phyloP scores from a whole-genome alignment of 2,329 filamentous ascomycete genomes.

The Pyricularia sp. region DNA sequence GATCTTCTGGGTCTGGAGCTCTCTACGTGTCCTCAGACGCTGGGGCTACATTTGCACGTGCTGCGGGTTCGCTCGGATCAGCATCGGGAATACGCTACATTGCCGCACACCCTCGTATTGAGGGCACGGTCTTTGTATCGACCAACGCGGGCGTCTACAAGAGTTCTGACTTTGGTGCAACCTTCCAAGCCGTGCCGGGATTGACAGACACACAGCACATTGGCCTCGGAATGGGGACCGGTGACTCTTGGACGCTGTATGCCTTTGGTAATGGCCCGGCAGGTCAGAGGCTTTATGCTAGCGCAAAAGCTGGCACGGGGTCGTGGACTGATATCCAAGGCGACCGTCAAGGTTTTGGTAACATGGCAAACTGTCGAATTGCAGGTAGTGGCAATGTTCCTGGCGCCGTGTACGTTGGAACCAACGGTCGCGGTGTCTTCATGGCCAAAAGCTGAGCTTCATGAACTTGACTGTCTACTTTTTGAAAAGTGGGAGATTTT shows the following conservation, averaged over 20 bases:
- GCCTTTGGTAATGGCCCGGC: constrained; percentile 29
- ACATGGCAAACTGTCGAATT: constrained; percentile 24
- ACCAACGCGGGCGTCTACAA: constrained; percentile 41
- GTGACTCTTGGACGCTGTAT: constrained; percentile 29
- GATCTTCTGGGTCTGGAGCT: constrained; percentile 22
- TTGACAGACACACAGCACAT: constrained; percentile 28
- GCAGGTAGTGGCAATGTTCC: constrained; percentile 32
- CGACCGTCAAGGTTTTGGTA: constrained; percentile 26
- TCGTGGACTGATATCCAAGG: constrained; percentile 28
- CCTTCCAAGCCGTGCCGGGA: constrained; percentile 26
- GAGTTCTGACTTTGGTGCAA: constrained; percentile 35
- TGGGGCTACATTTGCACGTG: constrained; percentile 29
- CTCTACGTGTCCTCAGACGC: constrained; percentile 40
- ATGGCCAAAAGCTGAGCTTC: constrained; percentile 13
- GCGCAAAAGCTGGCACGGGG: constrained; percentile 23
- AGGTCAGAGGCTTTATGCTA: constrained; percentile 31
- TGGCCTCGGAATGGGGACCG: constrained; percentile 27
- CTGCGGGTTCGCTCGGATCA: constrained; percentile 22
- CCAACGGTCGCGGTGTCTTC: constrained; percentile 34
- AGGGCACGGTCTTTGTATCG: constrained; percentile 47
- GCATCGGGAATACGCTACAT: constrained; percentile 38
- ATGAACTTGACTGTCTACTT: background rate
- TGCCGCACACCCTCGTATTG: constrained; percentile 39
- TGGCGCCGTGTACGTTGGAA: constrained; percentile 34
- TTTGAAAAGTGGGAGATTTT: background rate